Percentiles rank a stretch among this genome's conserved stretches.
Conservation (phyloP, 2,329 filamentous ascomycete genomes). For the Neoarthrinium moseri region DNA sequence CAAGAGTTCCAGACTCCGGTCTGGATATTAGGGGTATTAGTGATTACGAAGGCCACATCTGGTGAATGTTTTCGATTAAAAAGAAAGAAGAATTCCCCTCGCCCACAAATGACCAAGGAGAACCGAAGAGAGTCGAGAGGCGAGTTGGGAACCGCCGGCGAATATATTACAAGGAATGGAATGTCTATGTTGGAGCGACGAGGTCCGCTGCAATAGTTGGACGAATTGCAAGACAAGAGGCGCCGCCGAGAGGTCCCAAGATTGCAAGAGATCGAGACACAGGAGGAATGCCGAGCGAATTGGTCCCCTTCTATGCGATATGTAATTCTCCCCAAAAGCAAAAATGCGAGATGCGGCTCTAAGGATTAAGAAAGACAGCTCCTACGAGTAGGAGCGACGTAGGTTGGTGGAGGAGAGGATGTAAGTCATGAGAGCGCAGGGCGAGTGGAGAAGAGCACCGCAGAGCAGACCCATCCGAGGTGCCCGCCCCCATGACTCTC, state of each 20-base stretch:
- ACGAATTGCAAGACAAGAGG: conserved; percentile 27
- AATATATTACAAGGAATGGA: conserved; percentile 27
- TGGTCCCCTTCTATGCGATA: background rate
- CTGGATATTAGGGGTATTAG: conserved; percentile 26
- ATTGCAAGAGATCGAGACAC: conserved; percentile 22
- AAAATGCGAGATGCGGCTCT: background rate
- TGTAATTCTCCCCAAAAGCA: background rate
- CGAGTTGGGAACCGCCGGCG: conserved; percentile 12
- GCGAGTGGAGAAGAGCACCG: background rate
- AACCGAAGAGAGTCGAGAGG: conserved; percentile 11
- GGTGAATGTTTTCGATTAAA: conserved; percentile 14
- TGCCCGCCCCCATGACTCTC: background rate
- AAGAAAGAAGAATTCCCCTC: conserved; percentile 2
- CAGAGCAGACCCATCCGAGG: background rate
- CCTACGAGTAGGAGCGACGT: background rate
- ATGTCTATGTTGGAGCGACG: conserved; percentile 20
- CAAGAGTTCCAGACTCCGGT: conserved; percentile 28
- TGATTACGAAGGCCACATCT: conserved; percentile 25
- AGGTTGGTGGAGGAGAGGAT: background rate
- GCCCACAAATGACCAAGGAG: conserved; percentile 13
- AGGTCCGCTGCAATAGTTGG: background rate
- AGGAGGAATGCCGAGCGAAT: conserved; percentile 19
- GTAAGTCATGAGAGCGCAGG: background rate
- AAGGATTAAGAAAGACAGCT: background rate
- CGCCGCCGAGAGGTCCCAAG: conserved; percentile 21